phyloP scores from a whole-genome alignment of 1,284 basidiomycete species.

The Moniliella sp. region DNA sequence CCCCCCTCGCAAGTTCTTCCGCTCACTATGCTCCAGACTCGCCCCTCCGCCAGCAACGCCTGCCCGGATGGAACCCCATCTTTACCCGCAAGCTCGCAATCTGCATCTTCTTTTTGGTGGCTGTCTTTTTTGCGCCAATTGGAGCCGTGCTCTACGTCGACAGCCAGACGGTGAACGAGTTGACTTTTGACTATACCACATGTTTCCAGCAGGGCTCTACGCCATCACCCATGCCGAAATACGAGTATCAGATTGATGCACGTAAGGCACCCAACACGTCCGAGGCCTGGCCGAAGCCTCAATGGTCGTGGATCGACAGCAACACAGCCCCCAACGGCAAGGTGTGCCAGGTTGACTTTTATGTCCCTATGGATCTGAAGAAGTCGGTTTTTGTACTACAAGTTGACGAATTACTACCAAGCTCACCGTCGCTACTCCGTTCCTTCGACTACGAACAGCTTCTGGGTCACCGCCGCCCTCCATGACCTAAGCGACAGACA shows the following conservation, averaged over 20 bases:
- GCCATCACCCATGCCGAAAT: conserved; percentile 47
- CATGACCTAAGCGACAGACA: conserved; percentile 43
- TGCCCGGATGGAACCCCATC: conserved; percentile 99
- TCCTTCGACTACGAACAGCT: conserved; percentile 68
- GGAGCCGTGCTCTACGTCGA: conserved; percentile 54
- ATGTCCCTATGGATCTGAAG: conserved; percentile 53
- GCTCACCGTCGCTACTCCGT: conserved; percentile 92
- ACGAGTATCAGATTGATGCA: conserved; percentile 43
- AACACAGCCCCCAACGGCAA: conserved; percentile 7
- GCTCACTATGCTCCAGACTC: too few species aligned
- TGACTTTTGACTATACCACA: conserved; percentile 81
- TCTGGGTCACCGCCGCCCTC: conserved; percentile 44
- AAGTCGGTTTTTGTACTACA: conserved; percentile 75
- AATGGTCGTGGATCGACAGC: conserved; percentile 7
- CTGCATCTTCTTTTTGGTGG: conserved; percentile 79
- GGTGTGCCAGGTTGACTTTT: conserved; percentile 25
- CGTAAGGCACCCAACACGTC: not conserved
- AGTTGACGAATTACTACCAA: conserved; percentile 53
- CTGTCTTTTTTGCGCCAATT: conserved; percentile 83
- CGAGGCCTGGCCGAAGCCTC: conserved; percentile 1
- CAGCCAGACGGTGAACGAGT: conserved; percentile 46
- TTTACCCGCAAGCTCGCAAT: conserved; percentile 88
- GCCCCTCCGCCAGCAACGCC: conserved; percentile 94
- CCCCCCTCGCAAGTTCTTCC: too few species aligned
- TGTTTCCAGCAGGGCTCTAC: conserved; percentile 40